Conservation (phyloP, 306 rosid species). For the Arachis stenosperma region DNA sequence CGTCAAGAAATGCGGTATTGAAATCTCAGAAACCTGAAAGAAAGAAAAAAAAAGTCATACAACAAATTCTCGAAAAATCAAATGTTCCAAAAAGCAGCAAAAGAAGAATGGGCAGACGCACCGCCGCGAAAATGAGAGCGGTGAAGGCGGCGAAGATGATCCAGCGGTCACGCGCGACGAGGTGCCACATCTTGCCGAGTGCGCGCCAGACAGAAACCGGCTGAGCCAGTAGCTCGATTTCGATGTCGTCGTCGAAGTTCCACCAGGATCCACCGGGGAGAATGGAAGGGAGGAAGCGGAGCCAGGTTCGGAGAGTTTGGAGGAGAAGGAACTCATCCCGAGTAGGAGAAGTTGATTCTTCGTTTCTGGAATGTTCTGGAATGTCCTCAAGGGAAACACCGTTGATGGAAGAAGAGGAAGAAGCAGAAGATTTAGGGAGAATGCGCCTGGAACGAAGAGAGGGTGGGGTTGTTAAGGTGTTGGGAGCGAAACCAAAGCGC, state of each 20-base stretch:
- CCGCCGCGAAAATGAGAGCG: constrained; percentile 80
- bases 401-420: constrained; percentile 49
- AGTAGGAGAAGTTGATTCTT: constrained; percentile 29
- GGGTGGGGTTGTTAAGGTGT: neutral
- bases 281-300: constrained; percentile 48
- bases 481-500: constrained; percentile 34
- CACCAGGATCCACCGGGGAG: constrained; percentile 91
- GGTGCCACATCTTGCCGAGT: constrained; percentile 78
- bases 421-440: constrained; percentile 41
- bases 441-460: constrained; percentile 36
- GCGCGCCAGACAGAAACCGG: constrained; percentile 83
- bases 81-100: neutral
- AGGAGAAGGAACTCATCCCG: constrained; percentile 9
- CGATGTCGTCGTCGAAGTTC: constrained; percentile 63
- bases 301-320: constrained; percentile 45
- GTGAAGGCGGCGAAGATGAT: constrained; percentile 77
- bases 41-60: neutral
- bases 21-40: constrained; percentile 81
- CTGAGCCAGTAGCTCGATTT: constrained; percentile 50
- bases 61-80: constrained; percentile 23
- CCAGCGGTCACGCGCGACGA: constrained; percentile 84
- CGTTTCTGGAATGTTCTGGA: constrained; percentile 34
- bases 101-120: constrained; percentile 18
- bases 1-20: constrained; percentile 88
- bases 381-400: constrained; percentile 55